Percentiles rank a stretch among this genome's conserved stretches.
These are phyloP conservation scores for Punica granatum DNA, from an alignment of 345 rosid genomes.

Conservation along the genomic window DNA sequence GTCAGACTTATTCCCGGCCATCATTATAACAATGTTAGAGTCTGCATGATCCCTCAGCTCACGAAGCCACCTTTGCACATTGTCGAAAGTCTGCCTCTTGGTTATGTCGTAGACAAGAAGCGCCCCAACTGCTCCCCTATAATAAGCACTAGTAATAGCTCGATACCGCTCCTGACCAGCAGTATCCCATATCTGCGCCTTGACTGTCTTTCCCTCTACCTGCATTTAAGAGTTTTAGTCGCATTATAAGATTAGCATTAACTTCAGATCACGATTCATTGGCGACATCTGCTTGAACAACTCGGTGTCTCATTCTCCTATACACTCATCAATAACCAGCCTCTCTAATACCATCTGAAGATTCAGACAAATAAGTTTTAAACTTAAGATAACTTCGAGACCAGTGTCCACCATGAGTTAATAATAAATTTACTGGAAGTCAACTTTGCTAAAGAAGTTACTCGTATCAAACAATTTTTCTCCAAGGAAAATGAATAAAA, in stretches of 20 bases:
- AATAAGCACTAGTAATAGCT: constrained; percentile 66
- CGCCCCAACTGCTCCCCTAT: constrained; percentile 78
- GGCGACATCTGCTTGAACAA: not conserved
- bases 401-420: not conserved
- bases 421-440: too few species aligned
- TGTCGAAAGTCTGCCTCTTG: constrained; percentile 70
- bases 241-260: not conserved
- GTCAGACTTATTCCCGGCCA: constrained; percentile 73
- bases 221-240: constrained; percentile 16
- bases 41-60: constrained; percentile 72
- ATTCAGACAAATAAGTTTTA: too few species aligned
- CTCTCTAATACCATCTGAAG: not conserved
- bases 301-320: not conserved
- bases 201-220: constrained; percentile 80
- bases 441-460: not conserved
- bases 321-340: not conserved
- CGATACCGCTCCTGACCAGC: constrained; percentile 79
- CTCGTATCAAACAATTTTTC: not conserved
- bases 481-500: too few species aligned
- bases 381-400: not conserved
- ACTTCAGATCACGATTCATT: not conserved
- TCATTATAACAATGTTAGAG: constrained; percentile 75
- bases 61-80: constrained; percentile 62
- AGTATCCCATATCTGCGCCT: constrained; percentile 84
- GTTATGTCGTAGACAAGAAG: constrained; percentile 76